Conservation (phyloP, 371 early-diverging fungal genomes). For the Mortierella sp. region DNA sequence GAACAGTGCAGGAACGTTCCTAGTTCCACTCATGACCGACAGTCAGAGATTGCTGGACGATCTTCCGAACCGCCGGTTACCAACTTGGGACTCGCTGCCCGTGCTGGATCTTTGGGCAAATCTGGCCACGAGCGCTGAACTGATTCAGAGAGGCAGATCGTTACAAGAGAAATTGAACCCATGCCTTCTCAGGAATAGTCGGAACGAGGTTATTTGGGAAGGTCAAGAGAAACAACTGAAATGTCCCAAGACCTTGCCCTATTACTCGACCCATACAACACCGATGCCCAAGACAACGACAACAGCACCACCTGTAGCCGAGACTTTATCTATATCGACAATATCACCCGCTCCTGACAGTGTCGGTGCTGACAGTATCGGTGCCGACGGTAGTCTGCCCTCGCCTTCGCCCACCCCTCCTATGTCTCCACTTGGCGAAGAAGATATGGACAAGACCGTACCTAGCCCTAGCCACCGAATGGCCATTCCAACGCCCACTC, state of each 20-base stretch:
- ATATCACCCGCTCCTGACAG: background rate
- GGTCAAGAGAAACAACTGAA: slow-evolving; percentile 52
- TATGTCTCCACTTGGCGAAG: slow-evolving; percentile 5
- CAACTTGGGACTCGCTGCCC: slow-evolving; percentile 60
- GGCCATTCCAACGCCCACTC: slow-evolving; percentile 25
- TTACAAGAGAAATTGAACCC: slow-evolving; percentile 61
- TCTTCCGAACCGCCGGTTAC: slow-evolving; percentile 61
- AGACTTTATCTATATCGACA: slow-evolving; percentile 31
- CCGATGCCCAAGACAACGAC: slow-evolving; percentile 42
- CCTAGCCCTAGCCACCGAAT: slow-evolving; percentile 31
- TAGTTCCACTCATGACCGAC: slow-evolving; percentile 69
- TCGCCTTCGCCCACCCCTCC: slow-evolving; percentile 15
- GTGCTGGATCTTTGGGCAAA: slow-evolving; percentile 68
- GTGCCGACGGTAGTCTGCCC: slow-evolving; percentile 8
- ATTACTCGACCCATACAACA: slow-evolving; percentile 51
- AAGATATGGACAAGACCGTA: background rate
- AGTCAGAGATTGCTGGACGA: slow-evolving; percentile 61
- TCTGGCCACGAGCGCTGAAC: slow-evolving; percentile 52
- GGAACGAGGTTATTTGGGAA: slow-evolving; percentile 47
- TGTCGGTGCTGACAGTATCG: background rate
- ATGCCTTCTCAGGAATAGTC: slow-evolving; percentile 54
- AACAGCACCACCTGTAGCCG: slow-evolving; percentile 20
- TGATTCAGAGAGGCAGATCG: slow-evolving; percentile 56
- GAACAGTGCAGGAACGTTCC: slow-evolving; percentile 60
- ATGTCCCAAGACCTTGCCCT: slow-evolving; percentile 48